Percentiles rank a stretch among this genome's conserved stretches.
Conservation (phyloP, 2,329 filamentous ascomycete genomes). For the Fusarium guadeloupense region DNA sequence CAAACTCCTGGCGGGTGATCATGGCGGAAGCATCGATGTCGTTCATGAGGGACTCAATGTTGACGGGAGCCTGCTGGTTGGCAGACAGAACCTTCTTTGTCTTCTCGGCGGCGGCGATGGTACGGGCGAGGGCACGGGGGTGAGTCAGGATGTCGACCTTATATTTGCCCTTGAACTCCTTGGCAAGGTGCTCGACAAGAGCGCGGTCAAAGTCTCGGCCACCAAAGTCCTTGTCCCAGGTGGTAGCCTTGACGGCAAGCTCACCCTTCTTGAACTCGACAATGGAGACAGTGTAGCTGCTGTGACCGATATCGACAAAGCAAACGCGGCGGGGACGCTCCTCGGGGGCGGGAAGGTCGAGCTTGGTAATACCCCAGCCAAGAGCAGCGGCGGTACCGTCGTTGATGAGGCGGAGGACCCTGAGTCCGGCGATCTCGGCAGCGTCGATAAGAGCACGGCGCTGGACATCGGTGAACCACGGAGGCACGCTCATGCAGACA, state of each 20-base stretch:
- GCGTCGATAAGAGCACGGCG: conserved; percentile 90
- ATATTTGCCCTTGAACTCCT: conserved; percentile 97
- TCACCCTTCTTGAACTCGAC: conserved; percentile 98
- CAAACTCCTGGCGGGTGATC: conserved; percentile 93
- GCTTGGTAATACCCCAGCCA: conserved; percentile 97
- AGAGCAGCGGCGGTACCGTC: conserved; percentile 96
- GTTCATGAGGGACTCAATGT: conserved; percentile 99
- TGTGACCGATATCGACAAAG: conserved; percentile 96
- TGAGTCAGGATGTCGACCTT: conserved; percentile 95
- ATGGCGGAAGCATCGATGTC: conserved; percentile 90
- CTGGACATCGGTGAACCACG: conserved; percentile 97
- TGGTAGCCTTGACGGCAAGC: conserved; percentile 89
- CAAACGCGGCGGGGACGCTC: conserved; percentile 91
- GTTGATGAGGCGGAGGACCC: conserved; percentile 93
- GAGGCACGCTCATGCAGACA: conserved; percentile 91
- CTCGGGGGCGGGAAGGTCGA: conserved; percentile 86
- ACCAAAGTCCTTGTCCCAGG: conserved; percentile 95
- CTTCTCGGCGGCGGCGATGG: conserved; percentile 91
- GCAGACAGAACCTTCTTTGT: conserved; percentile 98
- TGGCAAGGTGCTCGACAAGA: conserved; percentile 91
- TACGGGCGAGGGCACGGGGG: conserved; percentile 87
- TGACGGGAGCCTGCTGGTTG: conserved; percentile 90
- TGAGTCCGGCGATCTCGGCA: conserved; percentile 91
- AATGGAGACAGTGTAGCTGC: conserved; percentile 92
- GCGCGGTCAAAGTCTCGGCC: conserved; percentile 97